Evolutionary conservation across 106 monocot species (phyloP).

Genomic region (Dioscorea dumetorum): DNA sequence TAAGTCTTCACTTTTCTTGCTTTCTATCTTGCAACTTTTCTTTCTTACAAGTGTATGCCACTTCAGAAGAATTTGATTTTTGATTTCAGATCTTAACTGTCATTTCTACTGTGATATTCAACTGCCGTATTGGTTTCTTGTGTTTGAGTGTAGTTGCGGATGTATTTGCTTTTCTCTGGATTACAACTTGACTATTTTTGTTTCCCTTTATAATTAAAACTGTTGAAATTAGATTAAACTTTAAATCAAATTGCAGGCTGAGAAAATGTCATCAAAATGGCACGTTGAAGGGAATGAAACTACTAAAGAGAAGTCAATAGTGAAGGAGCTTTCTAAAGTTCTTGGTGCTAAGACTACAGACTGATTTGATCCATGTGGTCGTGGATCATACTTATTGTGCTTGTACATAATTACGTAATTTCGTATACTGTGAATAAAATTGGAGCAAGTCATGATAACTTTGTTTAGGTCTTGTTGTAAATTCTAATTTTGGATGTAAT

Average conservation of each 20-base stretch:
- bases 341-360: slow-evolving; percentile 14
- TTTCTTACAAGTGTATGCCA: background rate
- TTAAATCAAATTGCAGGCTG: slow-evolving; percentile 18
- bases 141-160: background rate
- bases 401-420: background rate
- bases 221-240: background rate
- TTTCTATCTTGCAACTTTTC: background rate
- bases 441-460: too few species aligned
- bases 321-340: slow-evolving; percentile 34
- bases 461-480: too few species aligned
- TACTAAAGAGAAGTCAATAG: slow-evolving; percentile 21
- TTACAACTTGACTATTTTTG: background rate
- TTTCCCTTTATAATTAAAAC: background rate
- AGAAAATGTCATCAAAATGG: slow-evolving; percentile 22
- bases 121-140: background rate
- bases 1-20: background rate
- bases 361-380: background rate
- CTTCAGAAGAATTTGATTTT: background rate
- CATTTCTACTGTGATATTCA: background rate
- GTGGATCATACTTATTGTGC: background rate
- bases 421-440: background rate
- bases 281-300: slow-evolving; percentile 18
- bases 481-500: too few species aligned
- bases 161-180: background rate
- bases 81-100: background rate